Conservation (phyloP, 2,329 filamentous ascomycete genomes). For the Pseudogymnoascus sp. region DNA sequence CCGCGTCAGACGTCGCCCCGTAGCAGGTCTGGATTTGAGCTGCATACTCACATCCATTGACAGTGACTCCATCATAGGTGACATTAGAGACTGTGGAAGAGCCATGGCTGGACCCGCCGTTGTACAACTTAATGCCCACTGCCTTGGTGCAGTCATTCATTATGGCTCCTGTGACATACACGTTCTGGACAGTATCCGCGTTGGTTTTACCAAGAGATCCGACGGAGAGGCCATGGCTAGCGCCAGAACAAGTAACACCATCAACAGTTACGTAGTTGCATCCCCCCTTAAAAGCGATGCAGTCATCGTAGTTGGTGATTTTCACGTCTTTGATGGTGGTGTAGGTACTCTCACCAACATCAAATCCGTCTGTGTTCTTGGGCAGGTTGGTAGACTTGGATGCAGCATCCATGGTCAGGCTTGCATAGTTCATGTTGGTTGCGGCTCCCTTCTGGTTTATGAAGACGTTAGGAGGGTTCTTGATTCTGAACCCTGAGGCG, state of each 20-base stretch:
- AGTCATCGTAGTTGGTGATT: slow-evolving; percentile 37
- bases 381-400: slow-evolving; percentile 32
- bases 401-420: slow-evolving; percentile 31
- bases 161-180: slow-evolving; percentile 32
- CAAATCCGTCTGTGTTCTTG: slow-evolving; percentile 32
- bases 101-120: slow-evolving; percentile 30
- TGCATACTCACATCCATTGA: slow-evolving; percentile 34
- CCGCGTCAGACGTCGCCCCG: slow-evolving; percentile 25
- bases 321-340: slow-evolving; percentile 30
- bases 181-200: slow-evolving; percentile 35
- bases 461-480: slow-evolving; percentile 39
- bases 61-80: slow-evolving; percentile 32
- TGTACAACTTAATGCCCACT: slow-evolving; percentile 39
- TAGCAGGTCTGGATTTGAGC: slow-evolving; percentile 40
- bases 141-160: slow-evolving; percentile 38
- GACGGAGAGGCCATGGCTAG: slow-evolving; percentile 38
- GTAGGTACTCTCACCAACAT: slow-evolving; percentile 31
- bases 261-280: slow-evolving; percentile 34
- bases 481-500: slow-evolving; percentile 31
- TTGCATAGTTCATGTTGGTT: slow-evolving; percentile 29
- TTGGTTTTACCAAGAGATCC: slow-evolving; percentile 35
- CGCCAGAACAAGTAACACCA: slow-evolving; percentile 35
- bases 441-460: slow-evolving; percentile 31
- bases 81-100: slow-evolving; percentile 34
- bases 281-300: slow-evolving; percentile 29